phyloP scores from a whole-genome alignment of 768 basidiomycete species.

The Lactifluus hygrophoroides region DNA sequence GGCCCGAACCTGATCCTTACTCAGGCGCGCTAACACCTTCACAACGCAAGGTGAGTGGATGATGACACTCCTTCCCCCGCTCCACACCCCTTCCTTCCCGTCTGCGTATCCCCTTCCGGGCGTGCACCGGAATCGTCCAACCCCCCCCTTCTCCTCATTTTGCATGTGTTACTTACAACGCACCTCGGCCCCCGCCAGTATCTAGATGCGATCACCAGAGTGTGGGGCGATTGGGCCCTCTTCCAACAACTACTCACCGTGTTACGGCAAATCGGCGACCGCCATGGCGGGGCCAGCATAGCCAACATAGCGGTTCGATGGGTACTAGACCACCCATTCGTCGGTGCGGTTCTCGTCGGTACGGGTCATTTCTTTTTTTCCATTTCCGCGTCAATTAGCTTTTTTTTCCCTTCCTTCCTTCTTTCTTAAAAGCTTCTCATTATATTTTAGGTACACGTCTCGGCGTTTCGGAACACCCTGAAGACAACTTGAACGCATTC shows the following conservation, averaged over 20 bases:
- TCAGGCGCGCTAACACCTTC: slow-evolving; percentile 64
- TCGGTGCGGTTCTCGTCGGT: slow-evolving; percentile 79
- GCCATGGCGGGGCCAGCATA: slow-evolving; percentile 56
- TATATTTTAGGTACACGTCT: slow-evolving; percentile 69
- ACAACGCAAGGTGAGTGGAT: slow-evolving; percentile 53
- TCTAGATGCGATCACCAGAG: slow-evolving; percentile 71
- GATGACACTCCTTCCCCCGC: background rate
- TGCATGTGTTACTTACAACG: background rate
- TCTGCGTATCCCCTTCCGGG: background rate
- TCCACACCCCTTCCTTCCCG: background rate
- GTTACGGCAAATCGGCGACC: slow-evolving; percentile 57
- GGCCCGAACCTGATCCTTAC: slow-evolving; percentile 65
- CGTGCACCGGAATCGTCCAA: background rate
- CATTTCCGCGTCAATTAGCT: background rate
- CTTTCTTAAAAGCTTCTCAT: slow-evolving; percentile 29
- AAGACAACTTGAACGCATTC: slow-evolving; percentile 60
- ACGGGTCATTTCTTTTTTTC: slow-evolving; percentile 1
- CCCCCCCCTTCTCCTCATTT: background rate
- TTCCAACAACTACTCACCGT: slow-evolving; percentile 59
- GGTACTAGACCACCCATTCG: slow-evolving; percentile 70
- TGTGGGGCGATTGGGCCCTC: slow-evolving; percentile 71
- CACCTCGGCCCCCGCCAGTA: slow-evolving; percentile 44
- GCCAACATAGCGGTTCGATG: slow-evolving; percentile 76
- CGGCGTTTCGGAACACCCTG: slow-evolving; percentile 64
- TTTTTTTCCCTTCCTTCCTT: background rate